These are phyloP conservation scores for Diaporthe citrichinensis DNA, from an alignment of 2,329 filamentous ascomycete species.

Conservation along the genomic window DNA sequence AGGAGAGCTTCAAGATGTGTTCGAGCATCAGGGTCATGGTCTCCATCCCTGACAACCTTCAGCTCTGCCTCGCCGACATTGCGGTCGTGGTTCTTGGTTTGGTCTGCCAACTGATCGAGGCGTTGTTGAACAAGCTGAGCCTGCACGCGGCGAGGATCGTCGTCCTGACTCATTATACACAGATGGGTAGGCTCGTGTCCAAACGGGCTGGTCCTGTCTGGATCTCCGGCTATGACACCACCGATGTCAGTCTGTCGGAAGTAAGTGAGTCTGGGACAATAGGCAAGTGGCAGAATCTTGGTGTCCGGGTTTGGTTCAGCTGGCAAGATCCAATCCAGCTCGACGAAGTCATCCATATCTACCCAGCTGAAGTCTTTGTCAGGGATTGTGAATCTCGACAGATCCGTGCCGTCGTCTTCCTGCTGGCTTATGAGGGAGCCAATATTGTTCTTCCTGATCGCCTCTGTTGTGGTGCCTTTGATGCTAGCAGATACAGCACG, in stretches of 20 bases:
- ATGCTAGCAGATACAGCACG: slow-evolving; percentile 94
- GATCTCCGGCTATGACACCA: slow-evolving; percentile 83
- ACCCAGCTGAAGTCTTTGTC: slow-evolving; percentile 98
- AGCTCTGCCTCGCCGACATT: slow-evolving; percentile 83
- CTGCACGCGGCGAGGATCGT: slow-evolving; percentile 91
- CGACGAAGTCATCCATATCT: slow-evolving; percentile 99
- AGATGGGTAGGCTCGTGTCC: slow-evolving; percentile 94
- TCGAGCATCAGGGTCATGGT: slow-evolving; percentile 64
- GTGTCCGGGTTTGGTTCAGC: slow-evolving; percentile 92
- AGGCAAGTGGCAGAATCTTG: slow-evolving; percentile 92
- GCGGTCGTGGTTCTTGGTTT: slow-evolving; percentile 81
- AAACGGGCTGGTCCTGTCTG: slow-evolving; percentile 88
- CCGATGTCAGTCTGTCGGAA: slow-evolving; percentile 96
- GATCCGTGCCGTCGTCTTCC: slow-evolving; percentile 73
- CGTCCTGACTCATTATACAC: slow-evolving; percentile 93
- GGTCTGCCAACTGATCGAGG: slow-evolving; percentile 81
- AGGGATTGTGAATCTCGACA: slow-evolving; percentile 94
- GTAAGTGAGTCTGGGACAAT: slow-evolving; percentile 95
- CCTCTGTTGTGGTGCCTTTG: slow-evolving; percentile 82
- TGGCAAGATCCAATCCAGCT: slow-evolving; percentile 95
- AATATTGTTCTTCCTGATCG: slow-evolving; percentile 74
- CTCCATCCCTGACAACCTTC: slow-evolving; percentile 67
- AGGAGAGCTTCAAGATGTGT: slow-evolving; percentile 73
- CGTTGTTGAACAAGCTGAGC: slow-evolving; percentile 86
- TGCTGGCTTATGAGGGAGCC: slow-evolving; percentile 66